Evolutionary conservation across 352 stramenopile genomes (phyloP).

Genomic region (Aphanomyces invadans): DNA sequence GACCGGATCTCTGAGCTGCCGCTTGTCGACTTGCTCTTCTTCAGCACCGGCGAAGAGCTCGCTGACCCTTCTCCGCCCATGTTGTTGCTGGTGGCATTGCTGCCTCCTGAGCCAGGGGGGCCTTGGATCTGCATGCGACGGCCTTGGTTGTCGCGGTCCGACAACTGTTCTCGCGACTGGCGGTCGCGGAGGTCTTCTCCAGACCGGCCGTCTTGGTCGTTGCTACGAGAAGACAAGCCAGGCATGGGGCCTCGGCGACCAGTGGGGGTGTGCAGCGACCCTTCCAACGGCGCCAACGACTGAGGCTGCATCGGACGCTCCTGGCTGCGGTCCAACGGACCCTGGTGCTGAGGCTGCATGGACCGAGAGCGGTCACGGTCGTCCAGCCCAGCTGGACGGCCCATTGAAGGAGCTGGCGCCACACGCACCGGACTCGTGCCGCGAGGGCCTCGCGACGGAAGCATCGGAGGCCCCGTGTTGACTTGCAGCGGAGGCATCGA

Average conservation of each 20-base stretch:
- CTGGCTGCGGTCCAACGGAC: conserved; percentile 26
- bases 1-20: conserved; percentile 28
- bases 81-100: neutral
- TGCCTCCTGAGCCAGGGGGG: neutral
- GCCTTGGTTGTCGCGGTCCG: conserved; percentile 11
- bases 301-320: conserved; percentile 32
- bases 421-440: conserved; percentile 17
- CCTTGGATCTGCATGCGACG: conserved; percentile 8
- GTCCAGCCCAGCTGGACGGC: conserved; percentile 17
- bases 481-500: conserved; percentile 20
- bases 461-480: conserved; percentile 13
- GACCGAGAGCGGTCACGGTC: conserved; percentile 2
- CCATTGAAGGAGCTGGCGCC: conserved; percentile 16
- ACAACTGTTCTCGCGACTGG: no score
- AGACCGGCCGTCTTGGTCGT: conserved; percentile 5
- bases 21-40: conserved; percentile 66
- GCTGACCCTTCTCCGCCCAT: conserved; percentile 29
- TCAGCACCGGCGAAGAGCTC: conserved; percentile 52
- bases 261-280: conserved; percentile 45
- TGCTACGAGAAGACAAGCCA: conserved; percentile 29
- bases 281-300: conserved; percentile 51
- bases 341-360: conserved; percentile 26
- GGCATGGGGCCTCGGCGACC: conserved; percentile 49
- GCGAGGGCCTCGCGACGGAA: conserved; percentile 6
- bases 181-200: neutral